Conservation (phyloP, 177 flowering plant species). For the Vitis hybrid region DNA sequence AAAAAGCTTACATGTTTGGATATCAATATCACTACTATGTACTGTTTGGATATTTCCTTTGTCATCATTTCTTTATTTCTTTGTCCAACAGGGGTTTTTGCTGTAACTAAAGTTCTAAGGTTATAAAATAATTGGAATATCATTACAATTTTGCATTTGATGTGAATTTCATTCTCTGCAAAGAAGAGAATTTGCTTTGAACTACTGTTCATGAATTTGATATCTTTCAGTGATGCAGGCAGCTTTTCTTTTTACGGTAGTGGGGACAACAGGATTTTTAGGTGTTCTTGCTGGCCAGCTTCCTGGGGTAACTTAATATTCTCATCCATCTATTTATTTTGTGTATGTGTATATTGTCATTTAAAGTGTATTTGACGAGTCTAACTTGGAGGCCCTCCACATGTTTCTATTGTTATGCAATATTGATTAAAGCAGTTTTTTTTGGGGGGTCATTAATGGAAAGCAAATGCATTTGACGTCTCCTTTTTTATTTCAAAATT, state of each 20-base stretch:
- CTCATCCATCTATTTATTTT: not conserved
- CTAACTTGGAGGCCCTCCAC: too few relatives aligned
- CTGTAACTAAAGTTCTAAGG: too few relatives aligned
- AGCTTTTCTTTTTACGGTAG: constrained; percentile 96
- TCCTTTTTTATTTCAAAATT: too few relatives aligned
- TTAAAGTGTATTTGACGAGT: not conserved
- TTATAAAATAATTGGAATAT: not conserved
- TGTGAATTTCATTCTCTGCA: not conserved
- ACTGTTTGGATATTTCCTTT: not conserved
- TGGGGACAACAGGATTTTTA: constrained; percentile 83
- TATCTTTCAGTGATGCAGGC: constrained; percentile 81
- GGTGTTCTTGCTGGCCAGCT: constrained; percentile 92
- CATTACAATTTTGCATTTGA: not conserved
- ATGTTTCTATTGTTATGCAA: not conserved
- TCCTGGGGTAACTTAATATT: constrained; percentile 71
- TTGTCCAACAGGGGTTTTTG: too few relatives aligned
- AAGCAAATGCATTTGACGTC: too few relatives aligned
- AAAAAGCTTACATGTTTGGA: too few relatives aligned
- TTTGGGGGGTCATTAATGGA: not conserved
- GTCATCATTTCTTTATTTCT: too few relatives aligned
- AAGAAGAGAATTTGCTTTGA: not conserved
- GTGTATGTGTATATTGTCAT: not conserved
- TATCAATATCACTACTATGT: too few relatives aligned
- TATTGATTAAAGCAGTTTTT: not conserved
- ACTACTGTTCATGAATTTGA: constrained; percentile 36